A percentile compares a stretch with the other conserved stretches of the same genome.
Conservation (phyloP, 495 filamentous ascomycete species). For the Hypoxylon subgilvum region DNA sequence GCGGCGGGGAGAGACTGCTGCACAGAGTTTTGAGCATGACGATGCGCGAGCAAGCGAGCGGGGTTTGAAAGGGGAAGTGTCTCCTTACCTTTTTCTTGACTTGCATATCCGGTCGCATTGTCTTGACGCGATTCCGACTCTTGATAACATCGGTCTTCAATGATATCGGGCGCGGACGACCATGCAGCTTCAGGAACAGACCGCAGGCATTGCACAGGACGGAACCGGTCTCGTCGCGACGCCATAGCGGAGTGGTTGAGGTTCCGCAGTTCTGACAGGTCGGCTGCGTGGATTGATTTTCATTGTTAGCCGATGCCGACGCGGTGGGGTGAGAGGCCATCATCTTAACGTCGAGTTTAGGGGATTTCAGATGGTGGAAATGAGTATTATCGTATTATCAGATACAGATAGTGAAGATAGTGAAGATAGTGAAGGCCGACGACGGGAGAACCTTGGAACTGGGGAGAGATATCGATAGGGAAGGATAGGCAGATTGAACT, state of each 20-base stretch:
- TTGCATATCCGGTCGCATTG: constrained; percentile 72
- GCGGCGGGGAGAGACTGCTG: constrained; percentile 57
- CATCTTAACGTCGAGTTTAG: constrained; percentile 33
- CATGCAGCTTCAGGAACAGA: constrained; percentile 94
- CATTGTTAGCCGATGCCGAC: constrained; percentile 50
- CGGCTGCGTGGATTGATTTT: constrained; percentile 78
- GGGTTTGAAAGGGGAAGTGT: constrained; percentile 14
- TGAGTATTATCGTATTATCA: no score
- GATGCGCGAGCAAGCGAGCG: constrained; percentile 4
- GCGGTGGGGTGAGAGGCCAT: constrained; percentile 43
- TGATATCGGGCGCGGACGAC: constrained; percentile 87
- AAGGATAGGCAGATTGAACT: constrained; percentile 41
- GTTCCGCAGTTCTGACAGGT: constrained; percentile 97
- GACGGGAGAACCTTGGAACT: constrained; percentile 31
- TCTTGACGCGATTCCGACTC: constrained; percentile 97
- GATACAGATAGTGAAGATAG: no score
- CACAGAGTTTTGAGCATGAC: constrained; percentile 23
- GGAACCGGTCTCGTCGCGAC: constrained; percentile 91
- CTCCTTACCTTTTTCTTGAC: constrained; percentile 82
- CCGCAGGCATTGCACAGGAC: constrained; percentile 99
- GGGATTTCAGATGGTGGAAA: constrained; percentile 12
- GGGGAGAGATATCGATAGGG: constrained; percentile 44
- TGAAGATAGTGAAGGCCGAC: constrained; percentile 22
- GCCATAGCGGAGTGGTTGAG: constrained; percentile 94
- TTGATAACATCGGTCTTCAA: constrained; percentile 99